A percentile compares a stretch with the other conserved stretches of the same genome.
These are phyloP conservation scores for Ustilago bromivora DNA, from an alignment of 1,284 basidiomycete genomes.

Conservation along the genomic window DNA sequence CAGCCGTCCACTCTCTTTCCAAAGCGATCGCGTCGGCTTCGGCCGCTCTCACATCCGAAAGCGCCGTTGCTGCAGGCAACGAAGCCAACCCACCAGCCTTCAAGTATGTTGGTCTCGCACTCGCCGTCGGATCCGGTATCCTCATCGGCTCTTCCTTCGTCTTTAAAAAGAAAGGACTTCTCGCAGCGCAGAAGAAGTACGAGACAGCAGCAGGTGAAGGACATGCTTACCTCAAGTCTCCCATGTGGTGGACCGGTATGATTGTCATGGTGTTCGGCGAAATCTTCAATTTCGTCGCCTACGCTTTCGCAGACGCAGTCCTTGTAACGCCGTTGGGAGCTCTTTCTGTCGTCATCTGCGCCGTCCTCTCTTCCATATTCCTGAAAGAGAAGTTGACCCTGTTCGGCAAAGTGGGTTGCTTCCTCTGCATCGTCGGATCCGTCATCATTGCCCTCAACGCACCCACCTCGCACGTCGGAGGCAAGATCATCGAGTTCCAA, in stretches of 20 bases:
- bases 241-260: constrained; percentile 69
- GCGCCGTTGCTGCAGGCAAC: constrained; percentile 47
- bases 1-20: constrained; percentile 54
- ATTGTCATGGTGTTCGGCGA: constrained; percentile 65
- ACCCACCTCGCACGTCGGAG: constrained; percentile 82
- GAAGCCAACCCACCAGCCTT: constrained; percentile 65
- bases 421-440: constrained; percentile 86
- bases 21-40: constrained; percentile 58
- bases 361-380: constrained; percentile 91
- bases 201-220: constrained; percentile 84
- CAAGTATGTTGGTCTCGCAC: constrained; percentile 76
- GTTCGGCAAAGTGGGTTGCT: constrained; percentile 77
- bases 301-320: constrained; percentile 89
- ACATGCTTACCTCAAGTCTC: constrained; percentile 81
- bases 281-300: constrained; percentile 73
- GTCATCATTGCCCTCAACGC: constrained; percentile 78
- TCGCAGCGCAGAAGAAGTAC: constrained; percentile 70
- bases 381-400: constrained; percentile 83
- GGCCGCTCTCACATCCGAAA: constrained; percentile 57
- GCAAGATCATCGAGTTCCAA: constrained; percentile 83
- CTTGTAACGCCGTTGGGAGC: constrained; percentile 96
- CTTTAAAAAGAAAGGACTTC: constrained; percentile 84
- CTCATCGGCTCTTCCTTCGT: constrained; percentile 91
- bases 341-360: constrained; percentile 93
- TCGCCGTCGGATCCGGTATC: constrained; percentile 85